Evolutionary conservation across 306 rosid genomes (phyloP).

Genomic region (Crotalaria pallida): DNA sequence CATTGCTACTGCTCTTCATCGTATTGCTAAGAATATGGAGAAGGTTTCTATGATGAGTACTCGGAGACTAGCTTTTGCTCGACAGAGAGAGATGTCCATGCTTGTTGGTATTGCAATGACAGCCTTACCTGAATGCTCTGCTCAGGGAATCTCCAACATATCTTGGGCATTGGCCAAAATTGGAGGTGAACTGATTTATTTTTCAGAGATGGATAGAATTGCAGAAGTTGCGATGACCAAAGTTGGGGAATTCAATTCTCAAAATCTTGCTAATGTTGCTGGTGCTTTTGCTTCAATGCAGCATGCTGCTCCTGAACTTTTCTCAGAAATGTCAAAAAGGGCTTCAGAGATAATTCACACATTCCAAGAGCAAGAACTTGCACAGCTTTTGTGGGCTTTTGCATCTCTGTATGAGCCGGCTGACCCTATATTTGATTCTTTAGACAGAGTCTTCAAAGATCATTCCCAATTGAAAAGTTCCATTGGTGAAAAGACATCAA

Average conservation of each 20-base stretch:
- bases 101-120: slow-evolving; percentile 84
- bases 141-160: slow-evolving; percentile 85
- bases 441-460: slow-evolving; percentile 48
- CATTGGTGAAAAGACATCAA: slow-evolving; percentile 19
- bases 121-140: slow-evolving; percentile 76
- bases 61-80: slow-evolving; percentile 74
- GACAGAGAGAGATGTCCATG: slow-evolving; percentile 89
- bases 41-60: slow-evolving; percentile 62
- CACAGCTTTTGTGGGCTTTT: slow-evolving; percentile 94
- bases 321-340: slow-evolving; percentile 52
- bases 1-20: slow-evolving; percentile 89
- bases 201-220: slow-evolving; percentile 93
- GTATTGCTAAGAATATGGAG: slow-evolving; percentile 95
- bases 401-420: slow-evolving; percentile 73
- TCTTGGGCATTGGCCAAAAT: slow-evolving; percentile 92
- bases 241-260: slow-evolving; percentile 74
- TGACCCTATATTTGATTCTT: slow-evolving; percentile 53
- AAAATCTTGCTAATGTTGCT: slow-evolving; percentile 80
- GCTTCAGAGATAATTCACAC: slow-evolving; percentile 66
- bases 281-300: slow-evolving; percentile 96
- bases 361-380: slow-evolving; percentile 85
- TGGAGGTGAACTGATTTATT: slow-evolving; percentile 81
- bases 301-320: slow-evolving; percentile 82
- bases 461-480: slow-evolving; percentile 41
- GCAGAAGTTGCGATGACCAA: slow-evolving; percentile 80